These are phyloP conservation scores for Pythium phragmiticola DNA, from an alignment of 352 stramenopile species.

Conservation along the genomic window DNA sequence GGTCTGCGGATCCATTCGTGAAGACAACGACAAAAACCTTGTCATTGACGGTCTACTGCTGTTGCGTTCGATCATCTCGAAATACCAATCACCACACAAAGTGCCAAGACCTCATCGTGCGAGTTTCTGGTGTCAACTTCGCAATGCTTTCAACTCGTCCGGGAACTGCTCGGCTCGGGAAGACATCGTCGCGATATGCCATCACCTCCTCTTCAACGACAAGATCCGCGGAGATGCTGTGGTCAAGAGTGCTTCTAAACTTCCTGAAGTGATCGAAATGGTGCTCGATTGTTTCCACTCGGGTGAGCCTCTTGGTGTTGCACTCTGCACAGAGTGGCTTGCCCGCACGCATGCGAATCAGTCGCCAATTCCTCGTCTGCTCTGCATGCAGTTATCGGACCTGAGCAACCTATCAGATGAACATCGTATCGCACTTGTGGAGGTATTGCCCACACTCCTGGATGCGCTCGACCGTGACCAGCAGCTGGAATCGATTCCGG, in stretches of 20 bases:
- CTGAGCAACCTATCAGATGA: neutral
- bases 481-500: neutral
- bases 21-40: no score
- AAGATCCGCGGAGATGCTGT: no score
- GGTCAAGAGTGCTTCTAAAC: neutral
- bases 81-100: neutral
- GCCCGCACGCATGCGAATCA: no score
- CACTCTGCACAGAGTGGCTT: constrained; percentile 10
- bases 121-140: neutral
- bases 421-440: constrained; percentile 4
- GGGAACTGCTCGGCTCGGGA: neutral
- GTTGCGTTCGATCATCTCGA: neutral
- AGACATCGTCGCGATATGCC: neutral
- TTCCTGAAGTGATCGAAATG: neutral
- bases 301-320: neutral
- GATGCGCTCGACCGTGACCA: neutral
- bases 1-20: neutral
- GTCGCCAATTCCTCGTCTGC: neutral
- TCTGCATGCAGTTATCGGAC: neutral
- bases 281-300: neutral
- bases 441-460: constrained; percentile 1
- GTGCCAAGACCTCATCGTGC: neutral
- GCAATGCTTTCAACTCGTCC: neutral
- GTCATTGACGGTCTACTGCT: neutral
- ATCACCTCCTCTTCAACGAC: neutral